A percentile compares a stretch with the other conserved stretches of the same genome.
phyloP scores from a whole-genome alignment of 768 basidiomycete species.

The Galerina marginata region DNA sequence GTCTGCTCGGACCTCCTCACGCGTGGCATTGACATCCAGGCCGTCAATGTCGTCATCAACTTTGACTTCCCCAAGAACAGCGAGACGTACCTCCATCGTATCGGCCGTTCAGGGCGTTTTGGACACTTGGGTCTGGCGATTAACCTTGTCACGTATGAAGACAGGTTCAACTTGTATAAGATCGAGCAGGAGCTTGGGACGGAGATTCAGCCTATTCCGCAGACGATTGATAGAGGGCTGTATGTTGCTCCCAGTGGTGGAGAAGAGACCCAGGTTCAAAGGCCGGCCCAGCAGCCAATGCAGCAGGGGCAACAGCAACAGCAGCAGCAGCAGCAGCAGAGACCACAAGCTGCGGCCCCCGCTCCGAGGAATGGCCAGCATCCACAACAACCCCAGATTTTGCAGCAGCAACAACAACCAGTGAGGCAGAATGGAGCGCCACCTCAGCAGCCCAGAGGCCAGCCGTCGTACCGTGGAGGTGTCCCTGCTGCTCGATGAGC shows the following conservation, averaged over 20 bases:
- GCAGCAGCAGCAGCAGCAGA: too few species aligned
- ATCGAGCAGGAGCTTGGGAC: constrained; percentile 99
- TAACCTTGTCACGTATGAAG: constrained; percentile 97
- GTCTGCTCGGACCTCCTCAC: constrained; percentile 98
- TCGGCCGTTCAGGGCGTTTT: constrained; percentile 96
- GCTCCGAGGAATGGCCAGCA: constrained; percentile 7
- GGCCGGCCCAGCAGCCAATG: constrained; percentile 40
- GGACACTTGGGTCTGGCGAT: constrained; percentile 97
- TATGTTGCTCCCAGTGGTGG: constrained; percentile 84
- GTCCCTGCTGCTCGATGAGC: constrained; percentile 42
- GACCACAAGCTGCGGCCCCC: constrained; percentile 16
- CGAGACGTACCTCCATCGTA: constrained; percentile 98
- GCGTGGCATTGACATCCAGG: constrained; percentile 99
- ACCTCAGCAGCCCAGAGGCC: constrained; percentile 30
- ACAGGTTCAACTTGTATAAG: constrained; percentile 95
- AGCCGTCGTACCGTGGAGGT: constrained; percentile 43
- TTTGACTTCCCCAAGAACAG: constrained; percentile 99
- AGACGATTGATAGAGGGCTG: constrained; percentile 85
- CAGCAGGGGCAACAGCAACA: constrained; percentile 31
- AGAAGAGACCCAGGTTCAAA: constrained; percentile 48
- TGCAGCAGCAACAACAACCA: constrained; percentile 10
- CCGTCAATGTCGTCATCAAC: constrained; percentile 99
- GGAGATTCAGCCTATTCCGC: constrained; percentile 95
- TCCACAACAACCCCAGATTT: neutral
- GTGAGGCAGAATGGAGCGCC: constrained; percentile 25